These are phyloP conservation scores for Saccharomycopsis selenospora DNA, from an alignment of 805 yeast genomes.

Conservation along the genomic window DNA sequence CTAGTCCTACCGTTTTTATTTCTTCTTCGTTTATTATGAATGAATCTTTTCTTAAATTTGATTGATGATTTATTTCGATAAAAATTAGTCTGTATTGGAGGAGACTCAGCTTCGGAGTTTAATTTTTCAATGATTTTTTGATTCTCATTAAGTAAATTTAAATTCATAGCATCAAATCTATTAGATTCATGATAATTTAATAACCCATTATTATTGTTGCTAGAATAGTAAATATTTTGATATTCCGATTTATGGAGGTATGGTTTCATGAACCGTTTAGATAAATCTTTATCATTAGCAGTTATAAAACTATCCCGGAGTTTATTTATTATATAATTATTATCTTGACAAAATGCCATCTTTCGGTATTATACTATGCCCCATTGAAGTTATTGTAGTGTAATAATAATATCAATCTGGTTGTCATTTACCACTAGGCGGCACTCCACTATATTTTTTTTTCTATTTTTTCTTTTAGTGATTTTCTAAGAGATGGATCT, in stretches of 20 bases:
- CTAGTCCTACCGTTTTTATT: background rate
- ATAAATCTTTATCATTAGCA: slow-evolving; percentile 11
- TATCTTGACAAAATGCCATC: slow-evolving; percentile 20
- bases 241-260: slow-evolving; percentile 9
- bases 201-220: background rate
- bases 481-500: too few relatives aligned
- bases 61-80: background rate
- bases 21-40: background rate
- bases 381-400: too few relatives aligned
- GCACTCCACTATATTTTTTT: too few relatives aligned
- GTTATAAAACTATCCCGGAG: slow-evolving; percentile 14
- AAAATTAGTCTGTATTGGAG: slow-evolving; percentile 19
- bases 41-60: background rate
- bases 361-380: too few relatives aligned
- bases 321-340: slow-evolving; percentile 16
- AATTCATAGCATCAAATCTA: slow-evolving; percentile 9
- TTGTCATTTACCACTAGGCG: too few relatives aligned
- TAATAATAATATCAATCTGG: too few relatives aligned
- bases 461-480: too few relatives aligned
- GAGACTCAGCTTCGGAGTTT: slow-evolving; percentile 14
- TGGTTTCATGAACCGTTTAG: slow-evolving; percentile 18
- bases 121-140: slow-evolving; percentile 9
- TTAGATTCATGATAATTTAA: background rate
- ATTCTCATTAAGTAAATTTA: slow-evolving; percentile 8
- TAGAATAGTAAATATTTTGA: slow-evolving; percentile 4